Conservation (phyloP, 169 alveolate species). For the Eimeria mitis region DNA sequence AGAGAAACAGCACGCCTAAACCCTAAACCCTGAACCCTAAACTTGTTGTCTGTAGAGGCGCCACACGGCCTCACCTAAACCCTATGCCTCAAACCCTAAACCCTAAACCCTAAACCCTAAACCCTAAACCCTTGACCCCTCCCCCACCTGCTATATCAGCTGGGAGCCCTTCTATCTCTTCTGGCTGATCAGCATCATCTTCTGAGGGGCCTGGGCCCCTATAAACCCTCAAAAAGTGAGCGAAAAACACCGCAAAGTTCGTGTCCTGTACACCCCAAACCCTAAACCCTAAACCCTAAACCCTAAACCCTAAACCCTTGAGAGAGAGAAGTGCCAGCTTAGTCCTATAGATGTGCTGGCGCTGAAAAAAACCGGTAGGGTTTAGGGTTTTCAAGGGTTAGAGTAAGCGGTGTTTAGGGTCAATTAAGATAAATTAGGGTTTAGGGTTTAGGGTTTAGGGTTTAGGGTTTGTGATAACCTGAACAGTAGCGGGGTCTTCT, state of each 20-base stretch:
- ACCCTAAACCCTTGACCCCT: constrained; percentile 48
- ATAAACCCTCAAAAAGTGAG: constrained; percentile 48
- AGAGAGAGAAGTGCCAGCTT: background rate
- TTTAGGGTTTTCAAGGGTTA: background rate
- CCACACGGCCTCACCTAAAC: too few species aligned
- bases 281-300: constrained; percentile 50
- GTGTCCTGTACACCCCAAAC: constrained; percentile 43
- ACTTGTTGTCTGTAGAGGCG: too few species aligned
- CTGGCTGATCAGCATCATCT: background rate
- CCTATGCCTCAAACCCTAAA: constrained; percentile 19
- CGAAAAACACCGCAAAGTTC: constrained; percentile 49
- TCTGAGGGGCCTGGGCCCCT: background rate
- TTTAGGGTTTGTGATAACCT: background rate
- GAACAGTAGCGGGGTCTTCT: constrained; percentile 57
- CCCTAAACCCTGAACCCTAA: background rate
- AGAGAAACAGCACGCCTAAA: too few species aligned
- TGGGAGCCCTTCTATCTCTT: constrained; percentile 19
- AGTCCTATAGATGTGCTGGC: too few species aligned
- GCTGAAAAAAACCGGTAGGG: too few species aligned
- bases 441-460: constrained; percentile 39
- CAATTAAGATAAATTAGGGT: background rate
- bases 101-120: constrained; percentile 56
- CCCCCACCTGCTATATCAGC: constrained; percentile 22
- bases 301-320: constrained; percentile 1
- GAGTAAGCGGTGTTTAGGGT: too few species aligned